Evolutionary conservation across 2,329 filamentous ascomycete species (phyloP), one percentile per base, ranked within the genome.

Genomic region (Neocucurbitaria cava): DNA sequence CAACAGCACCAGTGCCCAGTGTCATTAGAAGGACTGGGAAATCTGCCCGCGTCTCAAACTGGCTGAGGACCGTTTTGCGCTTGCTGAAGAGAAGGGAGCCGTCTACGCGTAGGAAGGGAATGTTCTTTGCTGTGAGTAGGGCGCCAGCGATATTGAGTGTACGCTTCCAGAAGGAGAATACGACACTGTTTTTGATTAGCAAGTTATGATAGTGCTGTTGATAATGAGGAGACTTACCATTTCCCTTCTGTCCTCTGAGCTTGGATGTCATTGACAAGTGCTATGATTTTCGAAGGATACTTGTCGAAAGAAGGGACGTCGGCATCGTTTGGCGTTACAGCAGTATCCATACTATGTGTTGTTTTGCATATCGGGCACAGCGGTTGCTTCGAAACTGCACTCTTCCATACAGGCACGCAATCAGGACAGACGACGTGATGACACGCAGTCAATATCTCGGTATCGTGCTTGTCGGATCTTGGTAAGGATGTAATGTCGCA

Each of bases 81-180:
- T 69, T 54, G 5, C 46, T 41, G 2, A 57, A 46, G 2, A 58
- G 52, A 30, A 72, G 46, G 5, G 52, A 56, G 8, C 73, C 72
- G 49, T 76, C 66, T 10, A 38, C 56, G 9, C 67, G 67, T n/a
- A 56, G 36, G 43, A 62, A 70, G 24, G 31, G 57, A 38, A 75
- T 64, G n/a, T 38, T 23, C 6, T 64, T 49, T n/a, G 39, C 49
- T 6, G 26, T 47, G 20, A 71, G 54, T 17, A 67, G 46, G 10
- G 51, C 40, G 21, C 56, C 66, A 23, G 74, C 49, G 38, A 72
- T 42, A 49, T 72, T 65, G 1, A 76, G 56, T 31, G 64, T 68
- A 6, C 61, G 66, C 5, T 59, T 74, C 73, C 72, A 76, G 38
- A 62, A 70, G 11, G 71, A 74, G 50, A 76, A 76, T 13, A 76